Evolutionary conservation across 1,284 basidiomycete species (phyloP), one percentile per base, ranked within the genome.

Genomic region (Marasmius fiardii): DNA sequence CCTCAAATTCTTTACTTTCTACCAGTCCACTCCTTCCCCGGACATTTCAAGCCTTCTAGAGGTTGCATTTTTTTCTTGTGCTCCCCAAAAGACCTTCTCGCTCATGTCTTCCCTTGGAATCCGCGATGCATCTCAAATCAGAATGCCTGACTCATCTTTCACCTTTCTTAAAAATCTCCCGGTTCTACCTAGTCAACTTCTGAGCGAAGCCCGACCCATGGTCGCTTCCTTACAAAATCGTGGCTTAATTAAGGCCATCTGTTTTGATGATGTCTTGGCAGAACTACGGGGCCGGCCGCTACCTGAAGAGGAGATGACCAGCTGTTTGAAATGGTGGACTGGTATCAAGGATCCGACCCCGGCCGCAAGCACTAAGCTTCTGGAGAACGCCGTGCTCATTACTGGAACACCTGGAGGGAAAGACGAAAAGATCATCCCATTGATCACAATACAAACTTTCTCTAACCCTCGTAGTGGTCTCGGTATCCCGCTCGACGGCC

Each of bases 241-340:
- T 37, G 81, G 82, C 1, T 74, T 95, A 68, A 79, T 99, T n/a
- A 83, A 82, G 53, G 80, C 88, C n/a, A 89, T 96, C 59, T 83
- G 85, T 0, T 92, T 97, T 64, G 77, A 85, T 18, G 97, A 99
- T 67, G 92, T 98, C 18, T 76, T 98, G 51, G 73, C 78, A 51
- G 93, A 97, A 68, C 78, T 99, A 5, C 80, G 82, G 14, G 71
- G 78, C 2, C 78, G 92, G 12, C 88, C 95, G 1, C 77, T 99
- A 18, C 71, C 71, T 0, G 83, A 92, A 61, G 72, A 77, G 12
- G 94, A 98, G 70, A 88, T 92, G 74, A 69, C 88, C 20, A 86
- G 86, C 3, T 95, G 92, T 68, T 76, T 98, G 60, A 82, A 85
- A 56, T 99, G 96, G 96, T 97, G 95, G 91, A 83, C 89, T 53